Base-by-base conservation (phyloP, 164 flowering plant species). In the Chimonanthus salicifolius region DNA sequence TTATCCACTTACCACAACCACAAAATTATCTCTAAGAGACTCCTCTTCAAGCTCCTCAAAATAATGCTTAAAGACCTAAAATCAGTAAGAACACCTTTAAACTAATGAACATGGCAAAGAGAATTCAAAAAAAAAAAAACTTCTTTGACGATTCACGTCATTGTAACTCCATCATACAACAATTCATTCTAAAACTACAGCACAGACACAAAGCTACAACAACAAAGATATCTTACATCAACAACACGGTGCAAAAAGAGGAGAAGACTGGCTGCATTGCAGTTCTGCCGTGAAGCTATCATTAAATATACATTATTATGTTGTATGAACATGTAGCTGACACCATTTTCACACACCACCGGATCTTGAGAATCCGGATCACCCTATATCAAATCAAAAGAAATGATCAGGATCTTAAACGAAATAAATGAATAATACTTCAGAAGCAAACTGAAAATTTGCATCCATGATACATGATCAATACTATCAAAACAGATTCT, bases 41-140 rank as follows among this genome's bases (percentile, higher is more conserved):
- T 94, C 98, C 82, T 94, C 98, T 81, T 92, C 98, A 74, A 94
- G 81, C 85, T 91, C 97, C 77, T 94, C 98, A 80, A 94, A 94
- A 73, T 94, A 94, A 80, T 94, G 97, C 81, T 91, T 91, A 73
- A 94, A 94, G 10, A 94, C 97, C 98, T 94, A 86, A 66, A 67
- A 72, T 3, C 47, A 65, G 49, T 18, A 50, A 18, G 5, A 44
- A 5, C 47, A 1, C 67, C 67, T 71, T 71, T 16, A 75, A 47
- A 9, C n/a, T 49, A 63, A 43, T 49, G 7, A 47, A 6, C 15
- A 68, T 68, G n/a, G 9, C 33, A 33, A 33, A 33, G 15, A 47
- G n/a, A 47, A 46, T 18, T 58, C 62, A 11, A 68, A n/a, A 10
- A 45, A 45, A 65, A 65, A 0, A 65, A 8, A 43, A 51, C 33